A percentile compares a stretch with the other conserved stretches of the same genome.
phyloP scores from a whole-genome alignment of 208 protist species.

The Kentomonas sorsogonicus region DNA sequence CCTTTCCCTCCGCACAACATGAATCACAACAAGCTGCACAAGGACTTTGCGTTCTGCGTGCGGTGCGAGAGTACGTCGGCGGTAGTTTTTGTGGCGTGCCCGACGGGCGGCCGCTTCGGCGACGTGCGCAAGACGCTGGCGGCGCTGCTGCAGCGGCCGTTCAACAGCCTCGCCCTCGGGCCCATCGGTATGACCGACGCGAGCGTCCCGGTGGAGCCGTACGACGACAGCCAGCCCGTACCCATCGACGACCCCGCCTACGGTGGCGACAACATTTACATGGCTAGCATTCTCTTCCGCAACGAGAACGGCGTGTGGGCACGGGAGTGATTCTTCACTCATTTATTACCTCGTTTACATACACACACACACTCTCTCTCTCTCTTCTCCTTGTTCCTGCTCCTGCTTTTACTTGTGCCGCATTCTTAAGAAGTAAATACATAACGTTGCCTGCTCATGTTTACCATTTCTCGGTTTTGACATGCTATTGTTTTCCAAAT shows the following conservation, averaged over 20 bases:
- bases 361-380: constrained; percentile 1
- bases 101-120: constrained; percentile 42
- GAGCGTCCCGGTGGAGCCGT: constrained; percentile 19
- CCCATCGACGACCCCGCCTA: no score
- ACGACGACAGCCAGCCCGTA: no score
- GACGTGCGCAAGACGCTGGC: constrained; percentile 72
- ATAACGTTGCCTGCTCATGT: constrained; percentile 5
- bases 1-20: constrained; percentile 1
- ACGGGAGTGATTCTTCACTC: constrained; percentile 14
- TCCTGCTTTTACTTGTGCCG: neutral
- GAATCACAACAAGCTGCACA: constrained; percentile 39
- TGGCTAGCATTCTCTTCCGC: constrained; percentile 27
- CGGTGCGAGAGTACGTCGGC: constrained; percentile 46
- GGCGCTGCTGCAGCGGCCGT: constrained; percentile 39
- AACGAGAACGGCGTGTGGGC: constrained; percentile 32
- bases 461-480: no score
- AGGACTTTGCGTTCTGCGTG: constrained; percentile 49
- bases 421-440: neutral
- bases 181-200: constrained; percentile 30
- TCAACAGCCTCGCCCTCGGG: constrained; percentile 31
- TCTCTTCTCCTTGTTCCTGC: constrained; percentile 1
- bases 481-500: no score
- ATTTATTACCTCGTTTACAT: neutral
- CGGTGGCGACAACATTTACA: constrained; percentile 31
- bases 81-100: constrained; percentile 59